Evolutionary conservation across 768 basidiomycete genomes (phyloP), one percentile per base, ranked within the genome.

Genomic region (Kockovaella imperatae): DNA sequence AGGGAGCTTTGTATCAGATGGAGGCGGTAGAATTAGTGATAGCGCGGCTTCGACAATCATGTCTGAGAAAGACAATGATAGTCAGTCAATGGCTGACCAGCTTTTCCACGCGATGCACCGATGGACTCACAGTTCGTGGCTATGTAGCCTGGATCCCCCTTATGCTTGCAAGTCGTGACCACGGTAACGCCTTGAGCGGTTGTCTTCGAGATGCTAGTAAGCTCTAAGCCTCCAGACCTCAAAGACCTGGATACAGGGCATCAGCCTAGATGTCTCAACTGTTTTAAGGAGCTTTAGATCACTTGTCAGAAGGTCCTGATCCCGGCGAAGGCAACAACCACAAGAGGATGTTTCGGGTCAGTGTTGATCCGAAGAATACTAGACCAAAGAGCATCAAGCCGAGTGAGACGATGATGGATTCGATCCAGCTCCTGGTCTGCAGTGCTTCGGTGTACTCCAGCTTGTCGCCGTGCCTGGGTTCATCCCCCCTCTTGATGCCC

Each of bases 41-140:
- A 96, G 76, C 0, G 86, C 91, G 14, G 78, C 79, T 73, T 91
- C 87, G 0, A 79, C 74, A n/a, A 87, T 76, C 77, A 90, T 79
- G 35, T 80, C 86, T 84, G 52, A 28, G 24, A 17, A 21, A 44
- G 36, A 30, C 24, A 8, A 24, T 18, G 43, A 11, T 21, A 28
- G 3, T 32, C 14, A 24, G 17, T 24, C 3, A 36, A 18, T 2
- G 3, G 26, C 15, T 3, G 24, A 29, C 2, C 23, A 32, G 26
- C n/a, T 11, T 7, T 10, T 28, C 25, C 30, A 13, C 25, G 28
- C 15, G 35, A 43, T 26, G 28, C 20, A 11, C 8, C 28, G 42
- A 35, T 13, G 28, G 25, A 60, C 63, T 48, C 47, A 67, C 69
- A 57, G 28, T 55, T 55, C 2, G 67, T 70, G 34, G 45, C 49